A percentile compares a stretch with the other conserved stretches of the same genome.
Conservation (phyloP, 2,329 filamentous ascomycete genomes). For the Lithohypha guttulata region DNA sequence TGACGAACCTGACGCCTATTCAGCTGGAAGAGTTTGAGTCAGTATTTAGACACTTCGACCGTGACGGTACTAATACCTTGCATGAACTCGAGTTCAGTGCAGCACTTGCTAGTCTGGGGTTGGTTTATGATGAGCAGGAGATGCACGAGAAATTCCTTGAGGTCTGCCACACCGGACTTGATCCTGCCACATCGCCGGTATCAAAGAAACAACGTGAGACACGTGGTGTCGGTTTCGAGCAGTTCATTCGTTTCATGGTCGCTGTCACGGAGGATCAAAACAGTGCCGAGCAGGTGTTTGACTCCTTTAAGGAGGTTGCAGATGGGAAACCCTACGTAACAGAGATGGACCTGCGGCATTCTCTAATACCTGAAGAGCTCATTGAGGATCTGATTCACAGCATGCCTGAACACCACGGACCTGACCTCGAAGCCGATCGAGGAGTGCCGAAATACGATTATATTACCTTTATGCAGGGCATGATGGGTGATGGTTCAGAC, state of each 20-base stretch:
- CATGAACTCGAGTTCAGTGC: conserved; percentile 94
- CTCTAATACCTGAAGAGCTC: conserved; percentile 89
- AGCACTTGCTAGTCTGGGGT: conserved; percentile 81
- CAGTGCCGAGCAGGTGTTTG: conserved; percentile 95
- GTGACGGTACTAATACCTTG: conserved; percentile 79
- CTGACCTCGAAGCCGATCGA: conserved; percentile 75
- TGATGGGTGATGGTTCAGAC: conserved; percentile 43
- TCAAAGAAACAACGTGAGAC: conserved; percentile 20
- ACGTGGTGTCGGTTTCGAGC: conserved; percentile 80
- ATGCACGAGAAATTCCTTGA: conserved; percentile 93
- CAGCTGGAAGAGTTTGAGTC: conserved; percentile 98
- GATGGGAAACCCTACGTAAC: conserved; percentile 99
- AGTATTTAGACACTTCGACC: conserved; percentile 95
- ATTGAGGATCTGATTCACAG: conserved; percentile 84
- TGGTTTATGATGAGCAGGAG: conserved; percentile 94
- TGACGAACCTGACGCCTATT: conserved; percentile 97
- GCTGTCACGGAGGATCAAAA: conserved; percentile 98
- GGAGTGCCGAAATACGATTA: conserved; percentile 88
- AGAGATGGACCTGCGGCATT: conserved; percentile 90
- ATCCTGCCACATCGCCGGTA: conserved; percentile 29
- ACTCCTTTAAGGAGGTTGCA: conserved; percentile 92
- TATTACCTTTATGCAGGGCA: conserved; percentile 88
- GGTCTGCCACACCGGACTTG: conserved; percentile 46
- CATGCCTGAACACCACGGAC: conserved; percentile 74
- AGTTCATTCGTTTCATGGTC: conserved; percentile 99